These are phyloP conservation scores for Trypanosoma rangeli DNA, from an alignment of 208 protist genomes.

Conservation along the genomic window DNA sequence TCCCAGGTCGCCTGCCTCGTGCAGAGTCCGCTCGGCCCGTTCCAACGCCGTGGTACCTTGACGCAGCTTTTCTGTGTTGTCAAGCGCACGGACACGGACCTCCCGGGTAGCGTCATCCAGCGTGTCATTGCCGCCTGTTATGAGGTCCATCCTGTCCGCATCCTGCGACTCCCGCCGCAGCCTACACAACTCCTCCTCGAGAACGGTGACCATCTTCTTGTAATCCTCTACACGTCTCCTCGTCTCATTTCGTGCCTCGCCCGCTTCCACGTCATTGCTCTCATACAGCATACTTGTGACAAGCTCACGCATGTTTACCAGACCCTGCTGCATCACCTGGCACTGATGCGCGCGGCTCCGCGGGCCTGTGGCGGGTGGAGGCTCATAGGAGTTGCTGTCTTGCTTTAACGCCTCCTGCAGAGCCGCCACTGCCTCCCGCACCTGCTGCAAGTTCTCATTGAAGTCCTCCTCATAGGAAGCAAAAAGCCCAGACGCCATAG, in stretches of 20 bases:
- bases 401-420: slow-evolving; percentile 38
- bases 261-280: slow-evolving; percentile 36
- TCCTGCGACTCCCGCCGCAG: slow-evolving; percentile 43
- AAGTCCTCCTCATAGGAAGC: slow-evolving; percentile 70
- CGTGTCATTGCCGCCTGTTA: slow-evolving; percentile 30
- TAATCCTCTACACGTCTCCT: slow-evolving; percentile 47
- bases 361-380: slow-evolving; percentile 45
- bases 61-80: slow-evolving; percentile 59
- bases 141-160: slow-evolving; percentile 57
- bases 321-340: slow-evolving; percentile 35
- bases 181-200: slow-evolving; percentile 41
- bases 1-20: slow-evolving; percentile 49
- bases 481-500: slow-evolving; percentile 48
- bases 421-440: slow-evolving; percentile 23
- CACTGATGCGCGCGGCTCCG: slow-evolving; percentile 1
- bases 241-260: slow-evolving; percentile 23
- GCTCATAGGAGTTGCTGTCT: slow-evolving; percentile 37
- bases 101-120: slow-evolving; percentile 46
- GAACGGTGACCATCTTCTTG: slow-evolving; percentile 23
- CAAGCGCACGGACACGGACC: slow-evolving; percentile 39
- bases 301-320: slow-evolving; percentile 52
- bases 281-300: slow-evolving; percentile 79
- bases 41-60: slow-evolving; percentile 50
- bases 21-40: slow-evolving; percentile 61
- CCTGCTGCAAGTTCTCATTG: slow-evolving; percentile 38